Percentiles rank a stretch among this genome's conserved stretches.
Evolutionary conservation across 257 asterid genomes (phyloP).

Genomic region (Lavandula angustifolia): DNA sequence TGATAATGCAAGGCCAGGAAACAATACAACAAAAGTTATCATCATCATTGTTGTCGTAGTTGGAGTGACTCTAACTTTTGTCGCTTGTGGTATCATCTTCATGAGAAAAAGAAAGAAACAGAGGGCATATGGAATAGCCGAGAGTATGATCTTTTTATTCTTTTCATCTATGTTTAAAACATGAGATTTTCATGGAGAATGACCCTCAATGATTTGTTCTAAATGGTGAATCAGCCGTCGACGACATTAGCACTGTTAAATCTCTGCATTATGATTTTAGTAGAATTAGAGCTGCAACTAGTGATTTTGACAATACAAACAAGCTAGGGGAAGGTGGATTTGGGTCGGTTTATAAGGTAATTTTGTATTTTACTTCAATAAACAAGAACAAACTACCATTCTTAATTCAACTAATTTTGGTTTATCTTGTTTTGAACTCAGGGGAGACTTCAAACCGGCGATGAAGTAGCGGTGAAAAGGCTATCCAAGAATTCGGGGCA

Average conservation of each 20-base stretch:
- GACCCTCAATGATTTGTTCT: constrained; percentile 11
- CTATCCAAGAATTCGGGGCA: constrained; percentile 30
- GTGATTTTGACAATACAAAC: constrained; percentile 32
- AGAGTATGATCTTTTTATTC: not conserved
- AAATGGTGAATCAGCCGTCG: constrained; percentile 21
- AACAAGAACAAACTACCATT: not conserved
- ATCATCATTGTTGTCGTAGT: constrained; percentile 28
- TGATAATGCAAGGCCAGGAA: constrained; percentile 6
- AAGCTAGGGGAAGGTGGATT: constrained; percentile 45
- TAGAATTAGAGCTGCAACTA: constrained; percentile 37
- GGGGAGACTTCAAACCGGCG: constrained; percentile 34
- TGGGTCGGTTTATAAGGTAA: constrained; percentile 44
- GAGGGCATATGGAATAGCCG: not conserved
- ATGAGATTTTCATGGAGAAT: not conserved
- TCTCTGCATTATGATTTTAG: constrained; percentile 37
- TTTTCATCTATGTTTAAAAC: not conserved
- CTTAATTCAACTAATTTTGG: not conserved
- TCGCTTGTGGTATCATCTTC: constrained; percentile 22
- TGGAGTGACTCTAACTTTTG: constrained; percentile 14
- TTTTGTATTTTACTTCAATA: not conserved
- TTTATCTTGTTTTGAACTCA: constrained; percentile 1
- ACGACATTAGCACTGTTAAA: constrained; percentile 20
- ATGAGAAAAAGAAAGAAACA: constrained; percentile 24
- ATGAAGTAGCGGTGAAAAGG: constrained; percentile 42
- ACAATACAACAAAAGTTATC: constrained; percentile 21